A percentile compares a stretch with the other conserved stretches of the same genome.
Conservation (phyloP, 495 filamentous ascomycete genomes). For the Podospora didyma region DNA sequence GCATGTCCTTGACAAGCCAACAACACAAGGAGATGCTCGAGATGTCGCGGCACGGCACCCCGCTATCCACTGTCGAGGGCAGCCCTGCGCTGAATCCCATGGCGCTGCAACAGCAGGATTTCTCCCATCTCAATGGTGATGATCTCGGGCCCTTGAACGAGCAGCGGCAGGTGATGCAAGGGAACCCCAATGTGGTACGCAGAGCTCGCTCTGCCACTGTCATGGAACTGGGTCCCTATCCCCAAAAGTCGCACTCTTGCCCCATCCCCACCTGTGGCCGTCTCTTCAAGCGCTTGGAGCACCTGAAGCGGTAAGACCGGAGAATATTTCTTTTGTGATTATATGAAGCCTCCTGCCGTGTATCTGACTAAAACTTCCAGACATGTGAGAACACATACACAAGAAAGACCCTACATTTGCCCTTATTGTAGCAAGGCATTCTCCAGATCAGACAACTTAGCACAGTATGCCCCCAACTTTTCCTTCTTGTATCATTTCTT, state of each 20-base stretch:
- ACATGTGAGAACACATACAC: slow-evolving; percentile 98
- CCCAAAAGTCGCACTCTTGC: slow-evolving; percentile 95
- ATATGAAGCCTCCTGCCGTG: slow-evolving; percentile 30
- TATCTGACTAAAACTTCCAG: slow-evolving; percentile 64
- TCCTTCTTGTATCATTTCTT: slow-evolving; percentile 28
- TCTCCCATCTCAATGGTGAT: slow-evolving; percentile 58
- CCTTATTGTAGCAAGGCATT: slow-evolving; percentile 97
- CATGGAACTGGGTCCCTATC: slow-evolving; percentile 94
- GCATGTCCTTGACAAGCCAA: slow-evolving; percentile 48
- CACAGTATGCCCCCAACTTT: slow-evolving; percentile 68
- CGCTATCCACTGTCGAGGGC: slow-evolving; percentile 72
- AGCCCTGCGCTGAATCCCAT: slow-evolving; percentile 69
- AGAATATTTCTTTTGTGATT: slow-evolving; percentile 43
- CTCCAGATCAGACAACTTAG: slow-evolving; percentile 95
- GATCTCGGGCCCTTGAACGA: slow-evolving; percentile 60
- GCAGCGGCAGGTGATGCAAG: slow-evolving; percentile 56
- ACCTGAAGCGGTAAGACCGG: slow-evolving; percentile 89
- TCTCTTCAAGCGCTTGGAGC: slow-evolving; percentile 97
- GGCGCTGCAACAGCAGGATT: slow-evolving; percentile 64
- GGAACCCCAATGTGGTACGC: slow-evolving; percentile 69
- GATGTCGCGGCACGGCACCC: slow-evolving; percentile 84
- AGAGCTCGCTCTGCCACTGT: slow-evolving; percentile 92
- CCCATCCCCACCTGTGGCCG: slow-evolving; percentile 98
- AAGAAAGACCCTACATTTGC: slow-evolving; percentile 97
- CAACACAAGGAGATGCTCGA: slow-evolving; percentile 78